These are phyloP conservation scores for Tylopilus subfusipes DNA, from an alignment of 768 basidiomycete species.

Conservation along the genomic window DNA sequence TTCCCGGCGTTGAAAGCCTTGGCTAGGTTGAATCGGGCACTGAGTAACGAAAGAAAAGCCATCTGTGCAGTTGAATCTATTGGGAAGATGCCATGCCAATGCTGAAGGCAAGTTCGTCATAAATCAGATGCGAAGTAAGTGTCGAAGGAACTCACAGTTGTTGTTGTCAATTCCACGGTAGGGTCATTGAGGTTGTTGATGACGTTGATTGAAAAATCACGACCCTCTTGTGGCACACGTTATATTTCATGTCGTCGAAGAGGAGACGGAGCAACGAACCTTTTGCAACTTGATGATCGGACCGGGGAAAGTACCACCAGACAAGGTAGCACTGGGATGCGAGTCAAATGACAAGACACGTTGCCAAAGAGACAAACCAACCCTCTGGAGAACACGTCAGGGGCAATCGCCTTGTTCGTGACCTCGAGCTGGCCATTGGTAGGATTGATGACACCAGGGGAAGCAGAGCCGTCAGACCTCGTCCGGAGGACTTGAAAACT, in stretches of 20 bases:
- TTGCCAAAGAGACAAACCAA: slow-evolving; percentile 16
- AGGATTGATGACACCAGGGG: slow-evolving; percentile 21
- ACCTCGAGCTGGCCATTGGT: slow-evolving; percentile 34
- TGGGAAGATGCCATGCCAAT: slow-evolving; percentile 37
- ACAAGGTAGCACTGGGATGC: slow-evolving; percentile 37
- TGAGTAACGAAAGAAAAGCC: slow-evolving; percentile 43
- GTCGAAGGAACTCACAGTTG: slow-evolving; percentile 29
- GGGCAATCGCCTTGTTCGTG: slow-evolving; percentile 42
- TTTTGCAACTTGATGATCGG: slow-evolving; percentile 46
- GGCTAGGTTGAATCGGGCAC: slow-evolving; percentile 41
- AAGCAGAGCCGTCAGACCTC: background rate
- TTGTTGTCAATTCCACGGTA: slow-evolving; percentile 34
- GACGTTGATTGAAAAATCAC: slow-evolving; percentile 36
- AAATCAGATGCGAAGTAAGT: background rate
- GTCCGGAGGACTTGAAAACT: background rate
- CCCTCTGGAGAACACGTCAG: slow-evolving; percentile 47
- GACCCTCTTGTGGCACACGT: slow-evolving; percentile 26
- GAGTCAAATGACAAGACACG: background rate
- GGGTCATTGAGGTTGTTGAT: slow-evolving; percentile 32
- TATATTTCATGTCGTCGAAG: background rate
- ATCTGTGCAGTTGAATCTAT: slow-evolving; percentile 34
- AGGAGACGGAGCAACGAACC: slow-evolving; percentile 13
- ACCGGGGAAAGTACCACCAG: slow-evolving; percentile 47
- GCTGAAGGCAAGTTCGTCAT: slow-evolving; percentile 14
- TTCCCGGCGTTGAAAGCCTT: slow-evolving; percentile 34